Evolutionary conservation across 2,329 filamentous ascomycete genomes (phyloP).

Genomic region (Aspergillus nomiae): DNA sequence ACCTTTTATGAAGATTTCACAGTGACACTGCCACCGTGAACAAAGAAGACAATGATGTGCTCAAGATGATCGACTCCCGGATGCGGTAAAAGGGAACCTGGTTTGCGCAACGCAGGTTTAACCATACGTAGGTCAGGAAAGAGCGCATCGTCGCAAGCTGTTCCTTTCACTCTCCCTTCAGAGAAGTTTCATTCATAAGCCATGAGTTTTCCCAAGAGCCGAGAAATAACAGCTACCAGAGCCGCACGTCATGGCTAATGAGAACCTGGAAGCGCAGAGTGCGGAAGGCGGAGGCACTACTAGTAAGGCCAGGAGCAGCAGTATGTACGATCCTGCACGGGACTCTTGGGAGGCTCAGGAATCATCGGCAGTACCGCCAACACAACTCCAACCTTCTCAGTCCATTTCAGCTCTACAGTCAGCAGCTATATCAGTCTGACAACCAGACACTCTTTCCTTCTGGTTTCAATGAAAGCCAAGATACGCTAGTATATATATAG

Average conservation of each 20-base stretch:
- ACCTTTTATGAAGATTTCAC: background rate
- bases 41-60: background rate
- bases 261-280: background rate
- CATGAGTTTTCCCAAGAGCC: background rate
- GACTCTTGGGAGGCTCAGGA: slow-evolving; percentile 23
- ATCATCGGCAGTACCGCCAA: background rate
- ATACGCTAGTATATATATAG: too few species aligned
- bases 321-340: slow-evolving; percentile 29
- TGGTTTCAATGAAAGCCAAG: too few species aligned
- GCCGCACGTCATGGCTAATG: slow-evolving; percentile 12
- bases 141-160: background rate
- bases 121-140: slow-evolving; percentile 8
- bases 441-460: too few species aligned
- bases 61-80: slow-evolving; percentile 13
- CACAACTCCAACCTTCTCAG: background rate
- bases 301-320: slow-evolving; percentile 1
- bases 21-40: background rate
- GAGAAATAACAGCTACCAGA: background rate
- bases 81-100: slow-evolving; percentile 23
- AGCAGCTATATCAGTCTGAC: too few species aligned
- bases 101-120: slow-evolving; percentile 14
- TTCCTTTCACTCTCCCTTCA: background rate
- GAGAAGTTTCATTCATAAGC: background rate
- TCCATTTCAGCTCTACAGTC: background rate
- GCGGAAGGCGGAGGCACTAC: slow-evolving; percentile 1